A percentile compares a stretch with the other conserved stretches of the same genome.
These are phyloP conservation scores for Excoecaria agallocha DNA, from an alignment of 345 rosid species.

Conservation along the genomic window DNA sequence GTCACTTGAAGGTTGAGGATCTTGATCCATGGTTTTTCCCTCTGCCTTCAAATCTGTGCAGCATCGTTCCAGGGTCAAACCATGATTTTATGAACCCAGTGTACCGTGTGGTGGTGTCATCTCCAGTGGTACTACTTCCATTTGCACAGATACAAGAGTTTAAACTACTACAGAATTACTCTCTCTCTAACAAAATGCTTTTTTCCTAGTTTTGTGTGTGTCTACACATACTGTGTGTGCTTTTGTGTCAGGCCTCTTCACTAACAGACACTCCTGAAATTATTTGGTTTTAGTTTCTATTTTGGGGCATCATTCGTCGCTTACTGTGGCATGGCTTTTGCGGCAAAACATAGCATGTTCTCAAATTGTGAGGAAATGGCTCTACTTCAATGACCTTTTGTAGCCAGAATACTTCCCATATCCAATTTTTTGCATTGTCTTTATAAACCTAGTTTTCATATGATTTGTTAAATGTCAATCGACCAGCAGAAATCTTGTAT, in stretches of 20 bases:
- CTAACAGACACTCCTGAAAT: slow-evolving; percentile 5
- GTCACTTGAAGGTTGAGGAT: slow-evolving; percentile 43
- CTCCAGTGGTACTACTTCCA: slow-evolving; percentile 67
- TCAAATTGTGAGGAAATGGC: background rate
- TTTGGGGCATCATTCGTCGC: background rate
- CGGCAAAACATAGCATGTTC: background rate
- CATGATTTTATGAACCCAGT: slow-evolving; percentile 59
- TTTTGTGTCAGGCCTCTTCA: background rate
- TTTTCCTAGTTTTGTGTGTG: background rate
- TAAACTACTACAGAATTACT: background rate
- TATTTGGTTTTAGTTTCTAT: background rate
- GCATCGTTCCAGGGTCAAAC: slow-evolving; percentile 75
- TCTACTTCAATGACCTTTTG: background rate
- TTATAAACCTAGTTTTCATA: background rate
- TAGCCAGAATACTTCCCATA: background rate
- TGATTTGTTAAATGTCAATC: background rate
- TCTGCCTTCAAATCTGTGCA: slow-evolving; percentile 55
- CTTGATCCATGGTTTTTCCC: slow-evolving; percentile 88
- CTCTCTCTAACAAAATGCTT: background rate
- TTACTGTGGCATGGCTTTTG: background rate
- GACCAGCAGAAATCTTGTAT: background rate
- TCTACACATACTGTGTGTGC: too few species aligned
- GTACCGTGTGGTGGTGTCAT: slow-evolving; percentile 78
- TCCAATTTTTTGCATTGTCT: background rate
- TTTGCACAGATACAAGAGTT: slow-evolving; percentile 10